These are phyloP conservation scores for Casaregolazyma suthepensis DNA, from an alignment of 1,139 yeast species.

Conservation along the genomic window DNA sequence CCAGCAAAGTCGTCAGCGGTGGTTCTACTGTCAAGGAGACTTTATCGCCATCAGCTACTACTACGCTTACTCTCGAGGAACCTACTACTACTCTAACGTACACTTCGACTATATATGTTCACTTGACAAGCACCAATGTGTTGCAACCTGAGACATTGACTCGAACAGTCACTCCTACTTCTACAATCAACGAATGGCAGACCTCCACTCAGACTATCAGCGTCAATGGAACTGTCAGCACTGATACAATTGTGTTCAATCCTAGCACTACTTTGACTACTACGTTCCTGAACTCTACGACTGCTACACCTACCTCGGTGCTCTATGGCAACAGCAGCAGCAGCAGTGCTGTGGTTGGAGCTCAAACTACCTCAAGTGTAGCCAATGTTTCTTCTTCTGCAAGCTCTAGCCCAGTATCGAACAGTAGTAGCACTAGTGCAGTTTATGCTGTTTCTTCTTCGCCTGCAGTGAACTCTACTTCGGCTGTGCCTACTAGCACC, in stretches of 20 bases:
- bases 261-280: slow-evolving; percentile 9
- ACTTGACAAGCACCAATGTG: slow-evolving; percentile 19
- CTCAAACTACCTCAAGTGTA: background rate
- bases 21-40: slow-evolving; percentile 16
- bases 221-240: slow-evolving; percentile 18
- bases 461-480: slow-evolving; percentile 8
- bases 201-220: slow-evolving; percentile 24
- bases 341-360: background rate
- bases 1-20: slow-evolving; percentile 11
- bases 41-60: slow-evolving; percentile 4
- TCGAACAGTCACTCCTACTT: slow-evolving; percentile 21
- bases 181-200: slow-evolving; percentile 21
- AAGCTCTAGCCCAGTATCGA: background rate
- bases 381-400: background rate
- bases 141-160: slow-evolving; percentile 26
- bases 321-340: background rate
- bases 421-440: background rate
- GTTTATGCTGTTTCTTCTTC: background rate
- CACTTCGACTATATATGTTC: slow-evolving; percentile 17
- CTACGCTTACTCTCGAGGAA: slow-evolving; percentile 20
- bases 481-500: slow-evolving; percentile 13
- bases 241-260: slow-evolving; percentile 12
- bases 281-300: slow-evolving; percentile 4
- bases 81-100: slow-evolving; percentile 18
- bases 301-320: slow-evolving; percentile 7